Conservation (phyloP, 306 rosid species). For the Rosa chinensis region DNA sequence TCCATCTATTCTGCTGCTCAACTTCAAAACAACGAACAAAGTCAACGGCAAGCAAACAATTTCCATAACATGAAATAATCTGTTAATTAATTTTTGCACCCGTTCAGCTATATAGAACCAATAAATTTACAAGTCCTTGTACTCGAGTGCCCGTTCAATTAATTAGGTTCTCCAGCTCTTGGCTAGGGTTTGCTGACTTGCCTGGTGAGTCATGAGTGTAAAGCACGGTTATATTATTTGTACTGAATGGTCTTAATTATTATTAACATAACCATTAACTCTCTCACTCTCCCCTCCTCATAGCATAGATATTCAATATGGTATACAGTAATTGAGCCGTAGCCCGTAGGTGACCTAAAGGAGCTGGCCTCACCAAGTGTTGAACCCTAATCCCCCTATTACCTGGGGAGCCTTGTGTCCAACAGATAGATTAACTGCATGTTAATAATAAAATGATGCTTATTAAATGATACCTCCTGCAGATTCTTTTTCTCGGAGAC, state of each 20-base stretch:
- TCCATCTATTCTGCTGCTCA: constrained; percentile 60
- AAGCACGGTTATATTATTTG: background rate
- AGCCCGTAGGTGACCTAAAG: background rate
- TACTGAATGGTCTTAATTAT: background rate
- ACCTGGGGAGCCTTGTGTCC: background rate
- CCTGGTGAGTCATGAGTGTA: background rate
- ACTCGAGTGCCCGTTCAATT: background rate
- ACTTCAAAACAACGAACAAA: constrained; percentile 24
- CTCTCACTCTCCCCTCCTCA: background rate
- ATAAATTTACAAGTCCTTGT: too few species aligned
- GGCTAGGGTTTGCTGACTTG: background rate
- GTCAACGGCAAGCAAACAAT: background rate
- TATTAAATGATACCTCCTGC: background rate
- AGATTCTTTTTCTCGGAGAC: background rate
- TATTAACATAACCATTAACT: too few species aligned
- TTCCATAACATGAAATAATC: background rate
- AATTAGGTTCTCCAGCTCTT: background rate
- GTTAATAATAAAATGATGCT: background rate
- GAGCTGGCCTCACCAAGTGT: background rate
- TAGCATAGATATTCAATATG: background rate
- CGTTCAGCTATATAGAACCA: background rate
- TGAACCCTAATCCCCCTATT: background rate
- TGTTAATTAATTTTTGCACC: background rate
- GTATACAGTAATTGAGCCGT: background rate
- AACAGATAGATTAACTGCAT: background rate